Percentiles rank a stretch among this genome's conserved stretches.
phyloP scores from a whole-genome alignment of 495 filamentous ascomycete species.

The Tuber melanosporum region DNA sequence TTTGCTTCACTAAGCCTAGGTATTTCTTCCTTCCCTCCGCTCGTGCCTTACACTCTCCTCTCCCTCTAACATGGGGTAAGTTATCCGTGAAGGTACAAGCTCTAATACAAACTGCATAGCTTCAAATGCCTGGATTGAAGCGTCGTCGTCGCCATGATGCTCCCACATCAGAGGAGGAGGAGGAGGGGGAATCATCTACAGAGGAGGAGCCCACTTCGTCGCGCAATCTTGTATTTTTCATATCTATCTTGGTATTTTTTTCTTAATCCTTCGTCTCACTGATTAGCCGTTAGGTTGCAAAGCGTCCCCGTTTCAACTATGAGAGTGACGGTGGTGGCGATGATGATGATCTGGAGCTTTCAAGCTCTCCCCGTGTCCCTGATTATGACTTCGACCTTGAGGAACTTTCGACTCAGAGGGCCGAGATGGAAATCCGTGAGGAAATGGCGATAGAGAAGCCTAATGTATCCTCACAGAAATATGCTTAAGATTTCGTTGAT shows the following conservation, averaged over 20 bases:
- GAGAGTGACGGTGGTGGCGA: not conserved
- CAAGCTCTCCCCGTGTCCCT: not conserved
- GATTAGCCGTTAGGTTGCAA: not conserved
- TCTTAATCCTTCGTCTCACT: not conserved
- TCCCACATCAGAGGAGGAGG: not conserved
- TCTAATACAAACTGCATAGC: not conserved
- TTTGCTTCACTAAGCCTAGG: not conserved
- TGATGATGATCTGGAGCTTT: not conserved
- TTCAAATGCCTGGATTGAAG: not conserved
- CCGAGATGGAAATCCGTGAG: constrained; percentile 29
- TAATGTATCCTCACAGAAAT: constrained; percentile 17
- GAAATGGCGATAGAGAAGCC: constrained; percentile 28
- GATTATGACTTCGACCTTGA: constrained; percentile 29
- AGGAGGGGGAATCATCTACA: not conserved
- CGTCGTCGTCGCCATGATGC: not conserved
- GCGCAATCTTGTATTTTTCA: not conserved
- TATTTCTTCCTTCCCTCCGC: not conserved
- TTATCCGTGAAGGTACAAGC: not conserved
- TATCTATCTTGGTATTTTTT: not conserved
- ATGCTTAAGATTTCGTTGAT: not conserved
- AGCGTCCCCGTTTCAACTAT: constrained; percentile 1
- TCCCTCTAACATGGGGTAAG: not conserved
- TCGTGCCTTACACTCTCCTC: not conserved
- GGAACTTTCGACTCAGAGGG: constrained; percentile 35
- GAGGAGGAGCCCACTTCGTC: not conserved